Percentiles rank a stretch among this genome's conserved stretches.
phyloP scores from a whole-genome alignment of 2,329 filamentous ascomycete genomes.

The Aureobasidium sp. region DNA sequence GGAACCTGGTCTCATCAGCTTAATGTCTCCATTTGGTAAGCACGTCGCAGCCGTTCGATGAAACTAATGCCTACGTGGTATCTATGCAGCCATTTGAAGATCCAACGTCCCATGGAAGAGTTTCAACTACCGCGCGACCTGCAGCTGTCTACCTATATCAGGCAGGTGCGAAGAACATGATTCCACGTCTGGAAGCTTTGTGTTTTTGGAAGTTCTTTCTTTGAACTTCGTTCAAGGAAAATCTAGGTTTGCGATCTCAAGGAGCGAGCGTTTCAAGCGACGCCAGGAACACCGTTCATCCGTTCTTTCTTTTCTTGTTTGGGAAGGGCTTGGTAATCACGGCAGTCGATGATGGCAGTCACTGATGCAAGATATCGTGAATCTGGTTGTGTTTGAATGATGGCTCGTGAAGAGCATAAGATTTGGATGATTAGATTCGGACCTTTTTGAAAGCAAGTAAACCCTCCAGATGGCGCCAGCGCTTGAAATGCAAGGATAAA shows the following conservation, averaged over 20 bases:
- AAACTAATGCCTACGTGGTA: not conserved
- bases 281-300: not conserved
- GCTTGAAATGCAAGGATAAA: conserved; percentile 6
- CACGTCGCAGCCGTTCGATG: not conserved
- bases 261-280: not conserved
- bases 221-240: not conserved
- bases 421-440: not conserved
- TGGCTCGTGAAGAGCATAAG: not conserved
- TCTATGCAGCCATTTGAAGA: not conserved
- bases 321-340: not conserved
- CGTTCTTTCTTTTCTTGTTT: not conserved
- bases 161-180: not conserved
- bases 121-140: not conserved
- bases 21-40: not conserved
- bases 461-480: not conserved
- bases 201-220: not conserved
- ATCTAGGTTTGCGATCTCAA: not conserved
- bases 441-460: not conserved
- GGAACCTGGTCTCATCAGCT: not conserved
- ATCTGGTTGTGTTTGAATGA: not conserved
- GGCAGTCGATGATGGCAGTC: not conserved
- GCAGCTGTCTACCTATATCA: not conserved
- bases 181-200: not conserved
- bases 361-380: not conserved
- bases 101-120: not conserved